Base-by-base conservation (phyloP, 495 filamentous ascomycete genomes). In the Aspergillus heteromorphus region DNA sequence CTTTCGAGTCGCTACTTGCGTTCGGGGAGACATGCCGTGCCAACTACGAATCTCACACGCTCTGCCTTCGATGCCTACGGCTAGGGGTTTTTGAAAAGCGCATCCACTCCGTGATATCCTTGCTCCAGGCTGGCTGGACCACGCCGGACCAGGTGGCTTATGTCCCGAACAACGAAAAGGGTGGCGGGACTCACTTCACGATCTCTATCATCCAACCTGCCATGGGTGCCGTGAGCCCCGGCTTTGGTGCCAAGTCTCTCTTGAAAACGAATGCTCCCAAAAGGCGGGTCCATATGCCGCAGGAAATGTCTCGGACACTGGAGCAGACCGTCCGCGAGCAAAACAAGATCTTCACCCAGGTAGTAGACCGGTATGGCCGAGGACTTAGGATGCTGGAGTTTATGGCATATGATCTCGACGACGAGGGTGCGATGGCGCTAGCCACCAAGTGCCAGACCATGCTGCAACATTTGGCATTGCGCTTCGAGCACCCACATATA, bases 401-500 rank as follows among this genome's bases (percentile, higher is more conserved):
- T 36, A 63, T 70, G 65, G 65, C 65, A 21, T 70, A 70, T 47
- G 62, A 65, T 45, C 36, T 70, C 13, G 57, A 67, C 42, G 27
- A 45, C 3, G 54, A 64, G 11, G 61, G 65, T 19, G 65, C 67
- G 6, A 52, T 34, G 21, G 59, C 65, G 19, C 25, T 70, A 6
- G 61, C 54, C 7, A 41, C 47, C 2, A 57, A 48, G 20, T 69
- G 68, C 40, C 54, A 59, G 40, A 40, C 59, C 38, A 60, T 49
- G 11, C 54, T 73, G 23, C 59, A 59, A 16, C 63, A 71, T 49
- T 54, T 73, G 27, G 67, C 61, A n/a, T 54, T 70, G 18, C 66
- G 71, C 9, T 67, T 73, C 47, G 71, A 73, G 40, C 69, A 73
- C 55, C 64, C 61, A 9, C 67, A 71, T 45, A 66, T 70, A 17